Evolutionary conservation across 225 moss, liverwort and hornwort genomes (phyloP).

Genomic region (Asterella californica): DNA sequence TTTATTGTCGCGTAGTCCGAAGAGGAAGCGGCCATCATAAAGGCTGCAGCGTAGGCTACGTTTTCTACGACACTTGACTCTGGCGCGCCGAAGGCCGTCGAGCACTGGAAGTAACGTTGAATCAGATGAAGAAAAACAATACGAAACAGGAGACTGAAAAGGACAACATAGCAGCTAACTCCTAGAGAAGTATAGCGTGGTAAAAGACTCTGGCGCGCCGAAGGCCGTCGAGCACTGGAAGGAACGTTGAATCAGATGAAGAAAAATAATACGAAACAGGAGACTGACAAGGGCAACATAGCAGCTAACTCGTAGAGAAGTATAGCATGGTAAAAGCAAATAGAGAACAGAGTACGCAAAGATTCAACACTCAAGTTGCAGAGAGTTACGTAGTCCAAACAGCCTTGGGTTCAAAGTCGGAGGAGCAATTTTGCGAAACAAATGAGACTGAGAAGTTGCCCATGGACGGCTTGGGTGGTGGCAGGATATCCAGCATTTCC

Average conservation of each 20-base stretch:
- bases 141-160: background rate
- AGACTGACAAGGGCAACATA: too few relatives aligned
- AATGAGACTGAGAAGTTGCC: background rate
- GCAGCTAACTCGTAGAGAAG: background rate
- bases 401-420: background rate
- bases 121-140: background rate
- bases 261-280: background rate
- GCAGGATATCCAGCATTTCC: constrained; percentile 83
- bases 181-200: too few relatives aligned
- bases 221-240: background rate
- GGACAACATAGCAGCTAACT: background rate
- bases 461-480: background rate
- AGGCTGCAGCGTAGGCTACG: too few relatives aligned
- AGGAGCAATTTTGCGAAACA: background rate
- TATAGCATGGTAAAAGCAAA: background rate
- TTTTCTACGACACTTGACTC: too few relatives aligned
- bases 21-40: too few relatives aligned
- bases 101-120: background rate
- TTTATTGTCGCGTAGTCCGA: too few relatives aligned
- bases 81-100: too few relatives aligned
- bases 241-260: background rate
- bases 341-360: too few relatives aligned
- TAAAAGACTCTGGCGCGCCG: too few relatives aligned
- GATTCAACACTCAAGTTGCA: background rate
- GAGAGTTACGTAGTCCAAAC: background rate